These are phyloP conservation scores for Colletotrichum acutatum DNA, from an alignment of 2,329 filamentous ascomycete species.

Conservation along the genomic window DNA sequence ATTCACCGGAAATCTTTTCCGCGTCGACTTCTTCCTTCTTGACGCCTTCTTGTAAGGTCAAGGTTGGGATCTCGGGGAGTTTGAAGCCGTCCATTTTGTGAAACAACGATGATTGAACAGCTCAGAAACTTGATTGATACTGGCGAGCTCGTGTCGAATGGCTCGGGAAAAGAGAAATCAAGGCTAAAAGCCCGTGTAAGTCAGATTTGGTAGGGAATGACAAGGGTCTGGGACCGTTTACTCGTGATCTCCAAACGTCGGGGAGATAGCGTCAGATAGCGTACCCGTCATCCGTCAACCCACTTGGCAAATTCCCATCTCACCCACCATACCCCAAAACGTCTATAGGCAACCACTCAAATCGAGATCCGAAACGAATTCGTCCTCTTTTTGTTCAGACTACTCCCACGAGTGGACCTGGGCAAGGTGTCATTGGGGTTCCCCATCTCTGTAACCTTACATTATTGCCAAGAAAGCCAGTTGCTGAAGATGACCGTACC, in stretches of 20 bases:
- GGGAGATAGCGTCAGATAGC: conserved; percentile 21
- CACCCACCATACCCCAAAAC: no score
- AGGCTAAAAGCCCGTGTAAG: background rate
- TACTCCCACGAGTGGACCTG: background rate
- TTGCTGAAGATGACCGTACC: background rate
- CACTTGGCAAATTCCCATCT: background rate
- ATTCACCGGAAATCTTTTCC: background rate
- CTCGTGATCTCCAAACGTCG: background rate
- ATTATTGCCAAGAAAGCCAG: background rate
- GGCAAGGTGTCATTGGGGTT: background rate
- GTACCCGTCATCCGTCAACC: background rate
- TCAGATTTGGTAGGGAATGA: background rate
- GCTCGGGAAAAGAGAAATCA: background rate
- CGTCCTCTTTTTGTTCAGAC: background rate
- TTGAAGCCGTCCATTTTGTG: conserved; percentile 15
- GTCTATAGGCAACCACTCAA: background rate
- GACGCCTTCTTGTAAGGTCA: conserved; percentile 7
- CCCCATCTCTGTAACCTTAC: background rate
- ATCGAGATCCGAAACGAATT: no score
- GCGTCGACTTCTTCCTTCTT: conserved; percentile 7
- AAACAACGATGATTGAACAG: background rate
- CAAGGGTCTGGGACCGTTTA: background rate
- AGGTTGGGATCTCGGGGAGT: background rate
- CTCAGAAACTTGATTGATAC: background rate
- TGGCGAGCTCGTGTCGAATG: background rate